These are phyloP conservation scores for Annulohypoxylon moriforme DNA, from an alignment of 495 filamentous ascomycete genomes.

Conservation along the genomic window DNA sequence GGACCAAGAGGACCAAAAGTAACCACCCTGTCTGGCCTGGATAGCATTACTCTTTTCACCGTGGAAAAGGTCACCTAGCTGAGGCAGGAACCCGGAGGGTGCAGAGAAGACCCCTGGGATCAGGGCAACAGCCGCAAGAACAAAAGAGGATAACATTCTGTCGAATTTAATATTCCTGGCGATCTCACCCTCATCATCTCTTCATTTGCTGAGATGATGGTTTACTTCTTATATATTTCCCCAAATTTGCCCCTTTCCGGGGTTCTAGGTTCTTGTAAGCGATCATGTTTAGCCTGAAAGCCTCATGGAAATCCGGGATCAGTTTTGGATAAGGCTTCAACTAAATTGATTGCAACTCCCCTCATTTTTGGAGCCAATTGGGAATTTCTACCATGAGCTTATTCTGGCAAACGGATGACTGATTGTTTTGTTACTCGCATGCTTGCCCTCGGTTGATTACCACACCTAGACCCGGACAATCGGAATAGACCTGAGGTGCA, in stretches of 20 bases:
- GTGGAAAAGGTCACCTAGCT: conserved; percentile 52
- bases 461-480: conserved; percentile 37
- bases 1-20: conserved; percentile 71
- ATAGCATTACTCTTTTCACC: conserved; percentile 51
- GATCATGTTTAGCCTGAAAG: conserved; percentile 46
- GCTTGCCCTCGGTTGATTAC: background rate
- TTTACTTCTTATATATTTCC: conserved; percentile 34
- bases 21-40: conserved; percentile 58
- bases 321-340: conserved; percentile 37
- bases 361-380: conserved; percentile 43
- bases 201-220: background rate
- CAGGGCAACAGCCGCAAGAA: conserved; percentile 53
- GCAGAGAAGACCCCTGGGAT: conserved; percentile 52
- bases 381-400: conserved; percentile 15
- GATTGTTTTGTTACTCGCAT: background rate
- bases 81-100: conserved; percentile 53
- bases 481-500: conserved; percentile 38
- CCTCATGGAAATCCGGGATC: conserved; percentile 42
- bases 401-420: background rate
- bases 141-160: conserved; percentile 55
- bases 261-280: conserved; percentile 3
- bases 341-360: conserved; percentile 40
- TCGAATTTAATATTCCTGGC: conserved; percentile 20
- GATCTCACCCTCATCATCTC: background rate
- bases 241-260: background rate